Conservation (phyloP, 805 yeast species). For the Yamadazyma sp. region DNA sequence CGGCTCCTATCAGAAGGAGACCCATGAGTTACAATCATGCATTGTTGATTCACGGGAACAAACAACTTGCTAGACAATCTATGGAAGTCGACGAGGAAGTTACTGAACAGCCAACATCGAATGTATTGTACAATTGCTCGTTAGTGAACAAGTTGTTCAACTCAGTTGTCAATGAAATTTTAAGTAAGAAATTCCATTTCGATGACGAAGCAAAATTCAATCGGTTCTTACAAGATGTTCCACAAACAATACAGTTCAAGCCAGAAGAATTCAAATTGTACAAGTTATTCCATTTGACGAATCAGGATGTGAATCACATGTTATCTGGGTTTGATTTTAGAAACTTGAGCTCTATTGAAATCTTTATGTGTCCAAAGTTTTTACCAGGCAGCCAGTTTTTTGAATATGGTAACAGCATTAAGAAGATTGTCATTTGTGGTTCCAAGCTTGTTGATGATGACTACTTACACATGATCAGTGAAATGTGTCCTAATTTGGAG, state of each 20-base stretch:
- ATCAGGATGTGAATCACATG: slow-evolving; percentile 50
- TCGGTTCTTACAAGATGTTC: slow-evolving; percentile 29
- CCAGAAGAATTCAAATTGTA: slow-evolving; percentile 60
- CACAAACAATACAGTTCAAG: slow-evolving; percentile 21
- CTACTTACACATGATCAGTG: slow-evolving; percentile 52
- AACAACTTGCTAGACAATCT: slow-evolving; percentile 44
- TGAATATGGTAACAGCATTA: slow-evolving; percentile 24
- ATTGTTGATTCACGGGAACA: slow-evolving; percentile 59
- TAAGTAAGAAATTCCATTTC: slow-evolving; percentile 58
- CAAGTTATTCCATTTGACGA: slow-evolving; percentile 49
- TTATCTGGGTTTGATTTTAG: slow-evolving; percentile 43
- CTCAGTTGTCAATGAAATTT: slow-evolving; percentile 50
- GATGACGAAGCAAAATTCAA: slow-evolving; percentile 46
- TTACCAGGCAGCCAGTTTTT: slow-evolving; percentile 48
- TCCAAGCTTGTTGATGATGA: slow-evolving; percentile 60
- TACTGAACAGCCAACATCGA: slow-evolving; percentile 8
- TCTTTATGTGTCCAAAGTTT: slow-evolving; percentile 77
- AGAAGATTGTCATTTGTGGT: slow-evolving; percentile 68
- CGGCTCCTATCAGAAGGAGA: slow-evolving; percentile 58
- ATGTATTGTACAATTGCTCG: slow-evolving; percentile 58
- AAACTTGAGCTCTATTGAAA: slow-evolving; percentile 65
- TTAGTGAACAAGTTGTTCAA: slow-evolving; percentile 70
- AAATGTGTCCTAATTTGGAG: slow-evolving; percentile 56
- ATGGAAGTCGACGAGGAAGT: slow-evolving; percentile 28
- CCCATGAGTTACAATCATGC: slow-evolving; percentile 74